Base-by-base conservation (phyloP, 176 grass and related monocot species). In the Avena atlantica region DNA sequence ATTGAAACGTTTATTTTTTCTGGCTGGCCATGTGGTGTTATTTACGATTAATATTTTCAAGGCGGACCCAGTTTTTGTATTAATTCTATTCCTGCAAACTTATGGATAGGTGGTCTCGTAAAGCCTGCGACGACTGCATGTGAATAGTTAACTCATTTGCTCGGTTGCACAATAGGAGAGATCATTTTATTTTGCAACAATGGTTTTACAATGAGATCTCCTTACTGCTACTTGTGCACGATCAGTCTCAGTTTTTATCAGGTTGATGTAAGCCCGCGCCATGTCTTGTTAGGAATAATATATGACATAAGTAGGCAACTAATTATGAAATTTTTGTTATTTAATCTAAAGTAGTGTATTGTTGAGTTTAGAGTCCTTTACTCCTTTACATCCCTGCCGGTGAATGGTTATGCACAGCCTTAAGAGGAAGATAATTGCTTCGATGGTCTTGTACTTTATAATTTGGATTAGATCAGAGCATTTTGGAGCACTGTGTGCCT, bases 81-180 rank as follows among this genome's bases (percentile, higher is more conserved):
- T 81, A 17, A 88, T 40, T 85, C 31, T 72, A 81, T 29, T 34
- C 82, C 34, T 82, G 53, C 70, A 85, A 64, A 70, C 29, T 68
- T 81, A 70, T 15, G 14, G 1, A 63, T 69, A 36, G 10, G 12
- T 45, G 9, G 68, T 70, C 51, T 70, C 4, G 8, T 74, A 34
- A 71, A 64, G 53, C 62, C 66, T 73, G 23, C 56, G 74, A 37
- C 58, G 45, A 84, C 51, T 80, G 79, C 29, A 49, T 53, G 40
- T 74, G 56, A 84, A 55, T 70, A 90, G 48, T 25, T 34, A 27
- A 61, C 4, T 42, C 25, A 36, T 48, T 87, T 78, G 9, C 45
- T 76, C 2, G 14, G 15, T 69, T 34, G 31, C 31, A 31, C 12
- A 13, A 25, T 25, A 23, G 12, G 12, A 62, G 12, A 20, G 23